phyloP scores from a whole-genome alignment of 768 basidiomycete species.

The Pleurotus cornucopiae region DNA sequence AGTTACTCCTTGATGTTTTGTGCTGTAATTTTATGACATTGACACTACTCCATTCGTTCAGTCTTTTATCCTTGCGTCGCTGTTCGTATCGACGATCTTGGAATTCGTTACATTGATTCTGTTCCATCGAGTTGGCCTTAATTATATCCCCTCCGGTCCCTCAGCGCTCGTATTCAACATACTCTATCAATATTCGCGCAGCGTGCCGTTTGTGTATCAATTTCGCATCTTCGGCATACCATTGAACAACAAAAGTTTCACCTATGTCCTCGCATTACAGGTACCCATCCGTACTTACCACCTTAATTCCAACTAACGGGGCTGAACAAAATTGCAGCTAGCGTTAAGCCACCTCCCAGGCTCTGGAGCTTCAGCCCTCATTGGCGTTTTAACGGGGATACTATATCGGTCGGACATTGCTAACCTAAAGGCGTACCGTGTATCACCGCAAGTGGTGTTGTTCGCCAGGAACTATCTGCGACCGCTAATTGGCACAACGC shows the following conservation, averaged over 20 bases:
- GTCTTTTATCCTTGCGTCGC: constrained; percentile 76
- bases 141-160: constrained; percentile 73
- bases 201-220: constrained; percentile 72
- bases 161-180: constrained; percentile 74
- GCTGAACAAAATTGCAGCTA: constrained; percentile 39
- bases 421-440: constrained; percentile 73
- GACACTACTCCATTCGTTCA: constrained; percentile 24
- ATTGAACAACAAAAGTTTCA: constrained; percentile 72
- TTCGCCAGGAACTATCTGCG: constrained; percentile 55
- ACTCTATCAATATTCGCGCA: constrained; percentile 77
- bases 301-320: too few species aligned
- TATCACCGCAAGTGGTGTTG: constrained; percentile 54
- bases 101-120: constrained; percentile 65
- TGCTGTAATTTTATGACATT: neutral
- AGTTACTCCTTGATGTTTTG: constrained; percentile 18
- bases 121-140: constrained; percentile 64
- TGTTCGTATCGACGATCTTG: constrained; percentile 59
- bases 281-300: constrained; percentile 27
- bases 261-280: constrained; percentile 69
- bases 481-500: constrained; percentile 65
- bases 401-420: constrained; percentile 83
- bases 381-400: constrained; percentile 70
- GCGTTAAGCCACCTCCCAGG: constrained; percentile 64
- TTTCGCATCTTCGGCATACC: constrained; percentile 73
- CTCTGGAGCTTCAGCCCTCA: constrained; percentile 53